A percentile compares a stretch with the other conserved stretches of the same genome.
phyloP scores from a whole-genome alignment of 1,139 yeast species.

The Entelexis paramagnoliae region DNA sequence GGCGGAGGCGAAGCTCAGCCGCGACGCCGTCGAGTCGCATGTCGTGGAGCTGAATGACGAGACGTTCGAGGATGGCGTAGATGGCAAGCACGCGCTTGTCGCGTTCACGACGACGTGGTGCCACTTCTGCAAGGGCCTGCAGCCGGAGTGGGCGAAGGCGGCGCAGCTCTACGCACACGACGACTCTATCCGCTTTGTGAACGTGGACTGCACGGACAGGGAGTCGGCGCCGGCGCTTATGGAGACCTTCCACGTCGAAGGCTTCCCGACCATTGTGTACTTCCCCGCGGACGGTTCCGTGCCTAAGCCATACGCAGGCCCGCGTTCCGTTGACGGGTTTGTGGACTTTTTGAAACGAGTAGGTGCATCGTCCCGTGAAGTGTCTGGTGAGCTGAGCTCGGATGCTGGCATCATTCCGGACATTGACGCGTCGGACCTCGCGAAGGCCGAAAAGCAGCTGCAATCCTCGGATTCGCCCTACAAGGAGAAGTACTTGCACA shows the following conservation, averaged over 20 bases:
- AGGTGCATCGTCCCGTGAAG: conserved; percentile 44
- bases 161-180: conserved; percentile 42
- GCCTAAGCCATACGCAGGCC: conserved; percentile 39
- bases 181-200: conserved; percentile 41
- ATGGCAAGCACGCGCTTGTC: conserved; percentile 27
- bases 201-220: conserved; percentile 41
- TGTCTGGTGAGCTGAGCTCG: conserved; percentile 32
- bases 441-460: conserved; percentile 10
- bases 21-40: conserved; percentile 9
- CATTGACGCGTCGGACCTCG: conserved; percentile 31
- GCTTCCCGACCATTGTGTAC: conserved; percentile 47
- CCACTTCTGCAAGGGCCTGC: conserved; percentile 59
- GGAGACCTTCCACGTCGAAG: conserved; percentile 37
- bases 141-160: conserved; percentile 54
- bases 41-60: conserved; percentile 18
- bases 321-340: conserved; percentile 38
- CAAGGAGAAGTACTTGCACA: conserved; percentile 41
- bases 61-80: conserved; percentile 18
- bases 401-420: conserved; percentile 48
- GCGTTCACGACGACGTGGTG: conserved; percentile 57
- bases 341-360: conserved; percentile 40
- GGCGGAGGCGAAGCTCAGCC: neutral
- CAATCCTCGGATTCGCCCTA: conserved; percentile 27
- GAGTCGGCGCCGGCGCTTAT: conserved; percentile 37
- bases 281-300: conserved; percentile 32